Evolutionary conservation across 139 green algal species (phyloP).

Genomic region (Coelastrella sp.): DNA sequence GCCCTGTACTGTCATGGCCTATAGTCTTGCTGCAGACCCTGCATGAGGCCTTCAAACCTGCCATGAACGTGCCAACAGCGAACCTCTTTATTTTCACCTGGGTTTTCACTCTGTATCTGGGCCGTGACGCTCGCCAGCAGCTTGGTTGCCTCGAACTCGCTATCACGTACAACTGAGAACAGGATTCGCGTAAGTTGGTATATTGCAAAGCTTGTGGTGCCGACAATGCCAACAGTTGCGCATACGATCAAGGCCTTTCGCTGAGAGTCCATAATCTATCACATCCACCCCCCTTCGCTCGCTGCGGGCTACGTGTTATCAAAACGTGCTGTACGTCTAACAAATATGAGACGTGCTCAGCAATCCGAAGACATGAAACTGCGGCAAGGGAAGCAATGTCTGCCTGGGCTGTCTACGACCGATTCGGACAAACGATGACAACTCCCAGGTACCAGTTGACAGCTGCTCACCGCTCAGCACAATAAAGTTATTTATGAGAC

Average conservation of each 20-base stretch:
- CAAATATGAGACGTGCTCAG: too few relatives aligned
- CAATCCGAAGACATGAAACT: too few relatives aligned
- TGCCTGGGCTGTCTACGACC: too few relatives aligned
- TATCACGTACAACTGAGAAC: slow-evolving; percentile 3
- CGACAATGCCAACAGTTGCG: not conserved
- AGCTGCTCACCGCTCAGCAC: too few relatives aligned
- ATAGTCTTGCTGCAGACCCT: not conserved
- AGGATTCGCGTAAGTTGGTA: not conserved
- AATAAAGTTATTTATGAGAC: too few relatives aligned
- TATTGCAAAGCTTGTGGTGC: slow-evolving; percentile 5
- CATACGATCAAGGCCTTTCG: not conserved
- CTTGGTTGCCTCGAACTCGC: slow-evolving; percentile 16
- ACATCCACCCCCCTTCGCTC: not conserved
- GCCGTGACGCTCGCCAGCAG: slow-evolving; percentile 4
- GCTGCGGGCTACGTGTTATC: too few relatives aligned
- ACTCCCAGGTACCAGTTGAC: too few relatives aligned
- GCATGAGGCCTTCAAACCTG: not conserved
- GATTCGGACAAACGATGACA: too few relatives aligned
- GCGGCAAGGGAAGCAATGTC: too few relatives aligned
- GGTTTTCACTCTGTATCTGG: slow-evolving; percentile 25
- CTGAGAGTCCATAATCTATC: not conserved
- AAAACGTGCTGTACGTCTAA: too few relatives aligned
- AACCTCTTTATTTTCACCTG: too few relatives aligned
- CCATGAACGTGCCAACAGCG: too few relatives aligned
- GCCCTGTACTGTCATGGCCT: not conserved